Evolutionary conservation across 768 basidiomycete genomes (phyloP).

Genomic region (button mushroom (Agaricus bisporus)): DNA sequence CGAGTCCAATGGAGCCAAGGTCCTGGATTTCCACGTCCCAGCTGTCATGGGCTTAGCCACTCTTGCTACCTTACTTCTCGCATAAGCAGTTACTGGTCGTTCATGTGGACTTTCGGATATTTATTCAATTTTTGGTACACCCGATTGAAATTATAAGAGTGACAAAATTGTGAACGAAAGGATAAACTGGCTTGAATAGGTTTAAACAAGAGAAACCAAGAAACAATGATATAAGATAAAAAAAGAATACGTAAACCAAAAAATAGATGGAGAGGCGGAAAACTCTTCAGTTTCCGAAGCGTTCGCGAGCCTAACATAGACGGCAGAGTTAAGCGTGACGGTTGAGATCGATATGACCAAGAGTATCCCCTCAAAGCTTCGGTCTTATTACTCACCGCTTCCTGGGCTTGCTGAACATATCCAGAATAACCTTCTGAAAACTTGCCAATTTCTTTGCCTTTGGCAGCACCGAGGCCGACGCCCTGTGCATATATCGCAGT

Average conservation of each 20-base stretch:
- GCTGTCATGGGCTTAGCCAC: not conserved
- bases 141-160: not conserved
- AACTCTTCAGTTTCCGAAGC: slow-evolving; percentile 26
- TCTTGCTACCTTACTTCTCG: not conserved
- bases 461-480: slow-evolving; percentile 88
- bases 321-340: slow-evolving; percentile 10
- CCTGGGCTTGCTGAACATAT: slow-evolving; percentile 69
- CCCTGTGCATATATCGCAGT: slow-evolving; percentile 85
- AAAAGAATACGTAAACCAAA: slow-evolving; percentile 8
- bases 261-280: not conserved
- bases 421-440: slow-evolving; percentile 62
- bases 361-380: not conserved
- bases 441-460: slow-evolving; percentile 77
- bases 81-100: not conserved
- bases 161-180: slow-evolving; percentile 12
- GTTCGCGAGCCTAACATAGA: slow-evolving; percentile 31
- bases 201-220: slow-evolving; percentile 11
- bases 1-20: slow-evolving; percentile 6
- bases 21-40: not conserved
- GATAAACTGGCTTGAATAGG: not conserved
- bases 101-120: not conserved
- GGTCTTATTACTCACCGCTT: slow-evolving; percentile 42
- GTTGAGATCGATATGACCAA: slow-evolving; percentile 3
- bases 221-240: slow-evolving; percentile 14
- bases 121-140: not conserved